These are phyloP conservation scores for Lactifluus volemus DNA, from an alignment of 768 basidiomycete genomes.

Conservation along the genomic window DNA sequence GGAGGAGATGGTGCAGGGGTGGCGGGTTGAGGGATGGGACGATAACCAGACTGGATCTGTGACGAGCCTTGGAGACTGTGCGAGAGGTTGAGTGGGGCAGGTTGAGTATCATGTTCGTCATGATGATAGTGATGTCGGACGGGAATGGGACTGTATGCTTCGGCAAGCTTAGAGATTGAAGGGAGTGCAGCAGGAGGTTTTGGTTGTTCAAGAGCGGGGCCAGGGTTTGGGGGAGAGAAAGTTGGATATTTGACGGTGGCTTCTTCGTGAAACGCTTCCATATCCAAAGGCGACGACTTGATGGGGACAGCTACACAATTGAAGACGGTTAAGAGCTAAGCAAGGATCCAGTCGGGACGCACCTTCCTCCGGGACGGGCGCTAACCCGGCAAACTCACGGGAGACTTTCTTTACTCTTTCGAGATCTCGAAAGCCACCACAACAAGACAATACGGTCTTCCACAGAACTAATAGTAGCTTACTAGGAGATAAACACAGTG, in stretches of 20 bases:
- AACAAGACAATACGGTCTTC: slow-evolving; percentile 88
- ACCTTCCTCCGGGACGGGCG: slow-evolving; percentile 41
- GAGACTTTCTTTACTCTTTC: slow-evolving; percentile 74
- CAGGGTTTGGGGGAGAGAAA: slow-evolving; percentile 47
- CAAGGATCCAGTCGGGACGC: slow-evolving; percentile 20
- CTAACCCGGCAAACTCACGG: slow-evolving; percentile 76
- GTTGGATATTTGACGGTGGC: slow-evolving; percentile 95
- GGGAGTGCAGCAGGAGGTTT: slow-evolving; percentile 24
- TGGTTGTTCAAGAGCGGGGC: slow-evolving; percentile 18
- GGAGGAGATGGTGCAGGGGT: slow-evolving; percentile 92
- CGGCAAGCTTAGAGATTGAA: slow-evolving; percentile 61
- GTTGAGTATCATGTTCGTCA: slow-evolving; percentile 51
- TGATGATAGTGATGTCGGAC: slow-evolving; percentile 92
- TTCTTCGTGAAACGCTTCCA: slow-evolving; percentile 83
- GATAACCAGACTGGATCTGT: slow-evolving; percentile 34
- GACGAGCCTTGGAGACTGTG: slow-evolving; percentile 24
- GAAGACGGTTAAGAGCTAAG: background rate
- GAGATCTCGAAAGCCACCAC: slow-evolving; percentile 87
- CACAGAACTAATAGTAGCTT: slow-evolving; percentile 89
- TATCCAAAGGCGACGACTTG: slow-evolving; percentile 87
- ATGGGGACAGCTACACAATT: slow-evolving; percentile 46
- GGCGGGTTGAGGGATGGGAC: slow-evolving; percentile 52
- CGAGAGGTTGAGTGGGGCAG: slow-evolving; percentile 32
- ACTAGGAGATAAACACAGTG: slow-evolving; percentile 8
- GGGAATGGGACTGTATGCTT: slow-evolving; percentile 90